Evolutionary conservation across 768 basidiomycete genomes (phyloP), one percentile per base, ranked within the genome.

Genomic region (Lactarius indigo): DNA sequence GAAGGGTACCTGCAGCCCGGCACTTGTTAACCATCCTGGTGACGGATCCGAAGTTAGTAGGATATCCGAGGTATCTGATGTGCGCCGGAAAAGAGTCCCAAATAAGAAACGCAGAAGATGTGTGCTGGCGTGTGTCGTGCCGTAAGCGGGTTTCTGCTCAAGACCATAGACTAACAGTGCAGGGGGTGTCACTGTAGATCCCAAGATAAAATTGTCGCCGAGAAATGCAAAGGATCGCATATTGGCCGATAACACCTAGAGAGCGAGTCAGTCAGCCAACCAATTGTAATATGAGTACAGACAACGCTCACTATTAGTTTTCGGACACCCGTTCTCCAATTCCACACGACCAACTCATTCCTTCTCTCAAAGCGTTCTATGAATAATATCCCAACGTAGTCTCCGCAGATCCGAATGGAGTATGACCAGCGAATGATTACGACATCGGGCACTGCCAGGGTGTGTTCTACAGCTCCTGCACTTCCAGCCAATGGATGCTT

Each of bases 1-100:
- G 57, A 71, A 71, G 12, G 70, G 78, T 78, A 84, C 57, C 35
- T 57, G 59, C 66, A 64, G 26, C 20, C 39, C 15, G 23, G 52
- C 31, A 31, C 26, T 42, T 18, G 66, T 23, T 37, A 26, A 56
- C 68, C 68, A 66, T 31, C 23, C 23, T 10, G 66, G 42, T 23
- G 63, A 63, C 17, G 69, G 66, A 55, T 66, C 66, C 4, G 63
- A 72, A 13, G 62, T 39, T 10, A 71, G 60, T 12, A 18, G 10
- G 42, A 70, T 31, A 20, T 18, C 9, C 39, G 28, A 20, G 18
- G 10, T 5, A 26, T 20, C 5, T 18, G n/a, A n/a, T n/a, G n/a
- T n/a, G n/a, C n/a, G n/a, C n/a, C 3, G 26, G 35, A 2, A 2
- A 41, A 5, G 8, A 7, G 13, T 1, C 52, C n/a, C 41, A 54